Base-by-base conservation (phyloP, 2,329 filamentous ascomycete genomes). In the Aureobasidium namibiae region DNA sequence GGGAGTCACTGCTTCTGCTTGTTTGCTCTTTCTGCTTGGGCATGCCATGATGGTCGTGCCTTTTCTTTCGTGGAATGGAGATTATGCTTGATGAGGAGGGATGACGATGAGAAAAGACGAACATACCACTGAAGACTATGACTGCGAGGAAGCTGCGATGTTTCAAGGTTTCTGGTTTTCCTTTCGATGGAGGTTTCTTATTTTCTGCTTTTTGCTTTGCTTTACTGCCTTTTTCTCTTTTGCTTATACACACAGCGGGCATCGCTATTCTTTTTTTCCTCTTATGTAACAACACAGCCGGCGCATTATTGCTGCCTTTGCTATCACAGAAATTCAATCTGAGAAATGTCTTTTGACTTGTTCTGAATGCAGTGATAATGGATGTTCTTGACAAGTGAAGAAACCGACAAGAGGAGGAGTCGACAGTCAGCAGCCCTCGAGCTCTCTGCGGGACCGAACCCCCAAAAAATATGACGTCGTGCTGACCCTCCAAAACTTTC, bases 111-210 rank as follows among this genome's bases (percentile, higher is more conserved):
- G 21, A 9, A 24, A n/a, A 11, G 36, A 33, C 14, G n/a, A 13
- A 54, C 50, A 54, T 42, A 42, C 50, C 21, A 26, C 50, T 33
- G 48, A n/a, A n/a, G n/a, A n/a, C n/a, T n/a, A n/a, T n/a, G n/a
- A n/a, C 48, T 52, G 21, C 23, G 21, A 9, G 23, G 14, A 52
- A 21, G 9, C 16, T 31, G 26, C 18, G 26, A 23, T n/a, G 6
- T 29, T 14, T 45, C 16, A 8, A 8, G 14, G 11, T 39, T 41
- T n/a, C 11, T 41, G 24, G 34, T 42, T 42, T n/a, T 8, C 29
- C 14, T 34, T 29, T 42, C 14, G 26, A 29, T 29, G 26, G 26
- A 29, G 9, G 26, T 9, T 29, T 29, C 26, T 29, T 23, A 18
- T 29, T 53, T 33, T 29, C 29, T 52, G 33, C 23, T 33, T 31